phyloP scores from a whole-genome alignment of 495 filamentous ascomycete genomes.

The Neurospora sp. region DNA sequence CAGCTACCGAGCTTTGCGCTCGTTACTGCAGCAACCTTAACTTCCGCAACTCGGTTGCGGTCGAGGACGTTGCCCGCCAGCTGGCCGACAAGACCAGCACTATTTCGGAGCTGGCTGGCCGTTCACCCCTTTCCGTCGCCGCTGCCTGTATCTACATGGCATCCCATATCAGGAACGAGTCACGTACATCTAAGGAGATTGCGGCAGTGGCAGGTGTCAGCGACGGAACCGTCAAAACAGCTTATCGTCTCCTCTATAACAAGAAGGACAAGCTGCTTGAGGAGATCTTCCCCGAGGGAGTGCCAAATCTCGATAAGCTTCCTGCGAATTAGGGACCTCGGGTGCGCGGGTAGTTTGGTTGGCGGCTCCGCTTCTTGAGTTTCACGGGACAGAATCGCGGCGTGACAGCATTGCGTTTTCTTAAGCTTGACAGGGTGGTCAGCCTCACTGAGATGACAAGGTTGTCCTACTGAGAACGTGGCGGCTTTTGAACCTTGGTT shows the following conservation, averaged over 20 bases:
- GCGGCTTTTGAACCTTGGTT: background rate
- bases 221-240: slow-evolving; percentile 90
- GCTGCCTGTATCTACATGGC: slow-evolving; percentile 96
- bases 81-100: slow-evolving; percentile 64
- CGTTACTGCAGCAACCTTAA: slow-evolving; percentile 78
- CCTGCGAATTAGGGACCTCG: slow-evolving; percentile 33
- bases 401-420: background rate
- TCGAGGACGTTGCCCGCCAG: slow-evolving; percentile 60
- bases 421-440: background rate
- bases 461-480: background rate
- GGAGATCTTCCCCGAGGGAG: slow-evolving; percentile 59
- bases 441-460: background rate
- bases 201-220: slow-evolving; percentile 72
- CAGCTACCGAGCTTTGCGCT: slow-evolving; percentile 72
- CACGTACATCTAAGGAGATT: slow-evolving; percentile 78
- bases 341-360: background rate
- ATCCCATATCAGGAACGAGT: slow-evolving; percentile 67
- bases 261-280: slow-evolving; percentile 63
- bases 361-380: background rate
- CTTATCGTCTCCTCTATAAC: slow-evolving; percentile 77
- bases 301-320: slow-evolving; percentile 58
- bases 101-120: slow-evolving; percentile 73
- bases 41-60: slow-evolving; percentile 51
- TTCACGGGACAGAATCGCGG: background rate
- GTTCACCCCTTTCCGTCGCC: slow-evolving; percentile 87